Evolutionary conservation across 1,139 yeast species (phyloP), one percentile per base, ranked within the genome.

Genomic region (Protomyces macrosporus): DNA sequence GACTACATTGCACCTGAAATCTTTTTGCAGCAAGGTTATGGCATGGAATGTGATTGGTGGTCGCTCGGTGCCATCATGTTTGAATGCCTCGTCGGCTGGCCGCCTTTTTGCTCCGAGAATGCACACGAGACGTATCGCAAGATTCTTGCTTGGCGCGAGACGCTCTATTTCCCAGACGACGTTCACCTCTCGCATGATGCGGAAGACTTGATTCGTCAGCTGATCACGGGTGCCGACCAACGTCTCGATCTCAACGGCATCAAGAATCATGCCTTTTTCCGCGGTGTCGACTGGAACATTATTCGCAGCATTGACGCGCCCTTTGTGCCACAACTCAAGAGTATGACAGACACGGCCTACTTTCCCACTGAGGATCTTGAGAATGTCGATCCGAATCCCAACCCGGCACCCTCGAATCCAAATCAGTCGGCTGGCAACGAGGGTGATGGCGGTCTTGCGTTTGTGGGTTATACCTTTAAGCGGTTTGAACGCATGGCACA

Each of bases 21-120:
- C 68, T 95, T 93, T 72, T 81, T 91, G 61, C 95, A 93, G 72
- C 97, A 93, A 78, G 99, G 99, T 2, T 95, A 93, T 75, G 97
- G 98, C 16, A 98, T 91, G 77, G 98, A 93, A 74, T 95, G 99
- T 77, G 99, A 93, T 75, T 93, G 99, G 99, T 93, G 98, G 98
- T 90, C 97, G 4, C 78, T 93, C 51, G 99, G 99, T 35, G 97
- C 98, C 0, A 93, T 93, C 74, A 93, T 93, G 99, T 93, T 89
- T 77, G 99, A 93, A 79, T 93, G 98, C 79, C 79, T 93, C 68
- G 90, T 93, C 68, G 99, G 99, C 23, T 93, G 98, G 98, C 98
- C 99, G 32, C 99, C 99, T 64, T 93, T 93, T 77, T 95, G 98
- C 77, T 88, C 96, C 0, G 98, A 93, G 74, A 90, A 97, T 4